A percentile compares a stretch with the other conserved stretches of the same genome.
Evolutionary conservation across 805 yeast genomes (phyloP).

Genomic region (Starmera quercuum): DNA sequence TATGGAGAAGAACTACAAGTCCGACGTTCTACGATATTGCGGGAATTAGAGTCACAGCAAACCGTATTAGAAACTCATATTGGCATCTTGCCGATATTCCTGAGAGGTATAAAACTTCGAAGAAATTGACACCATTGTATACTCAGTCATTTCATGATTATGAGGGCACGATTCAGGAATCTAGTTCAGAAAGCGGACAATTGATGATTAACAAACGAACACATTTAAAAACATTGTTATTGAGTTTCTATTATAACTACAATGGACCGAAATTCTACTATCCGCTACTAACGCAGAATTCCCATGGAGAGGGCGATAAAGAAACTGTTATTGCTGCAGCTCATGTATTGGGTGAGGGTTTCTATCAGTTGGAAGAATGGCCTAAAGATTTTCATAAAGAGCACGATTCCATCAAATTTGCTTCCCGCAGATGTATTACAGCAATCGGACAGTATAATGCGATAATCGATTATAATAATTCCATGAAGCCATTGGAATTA

Average conservation of each 20-base stretch:
- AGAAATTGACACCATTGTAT: constrained; percentile 7
- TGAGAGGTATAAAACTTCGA: too few relatives aligned
- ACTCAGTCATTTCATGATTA: constrained; percentile 27
- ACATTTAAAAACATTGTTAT: constrained; percentile 43
- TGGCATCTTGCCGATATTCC: constrained; percentile 20
- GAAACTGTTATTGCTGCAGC: constrained; percentile 60
- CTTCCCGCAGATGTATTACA: constrained; percentile 15
- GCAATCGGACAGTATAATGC: constrained; percentile 32
- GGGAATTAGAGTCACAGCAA: constrained; percentile 23
- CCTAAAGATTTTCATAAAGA: constrained; percentile 9
- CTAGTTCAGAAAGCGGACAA: constrained; percentile 55
- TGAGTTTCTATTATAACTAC: constrained; percentile 49
- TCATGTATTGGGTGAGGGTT: constrained; percentile 34
- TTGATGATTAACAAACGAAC: constrained; percentile 43
- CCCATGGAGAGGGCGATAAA: constrained; percentile 62
- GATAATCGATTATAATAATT: constrained; percentile 9
- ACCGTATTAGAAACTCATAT: constrained; percentile 22
- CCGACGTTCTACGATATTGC: constrained; percentile 51
- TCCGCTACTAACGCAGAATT: constrained; percentile 54
- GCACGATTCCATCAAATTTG: constrained; percentile 9
- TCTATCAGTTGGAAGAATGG: constrained; percentile 32
- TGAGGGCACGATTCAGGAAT: constrained; percentile 49
- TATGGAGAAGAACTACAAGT: constrained; percentile 57
- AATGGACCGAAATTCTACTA: constrained; percentile 52
- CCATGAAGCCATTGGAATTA: background rate